A percentile compares a stretch with the other conserved stretches of the same genome.
These are phyloP conservation scores for Linum usitatissimum DNA, from an alignment of 345 rosid species.

Conservation along the genomic window DNA sequence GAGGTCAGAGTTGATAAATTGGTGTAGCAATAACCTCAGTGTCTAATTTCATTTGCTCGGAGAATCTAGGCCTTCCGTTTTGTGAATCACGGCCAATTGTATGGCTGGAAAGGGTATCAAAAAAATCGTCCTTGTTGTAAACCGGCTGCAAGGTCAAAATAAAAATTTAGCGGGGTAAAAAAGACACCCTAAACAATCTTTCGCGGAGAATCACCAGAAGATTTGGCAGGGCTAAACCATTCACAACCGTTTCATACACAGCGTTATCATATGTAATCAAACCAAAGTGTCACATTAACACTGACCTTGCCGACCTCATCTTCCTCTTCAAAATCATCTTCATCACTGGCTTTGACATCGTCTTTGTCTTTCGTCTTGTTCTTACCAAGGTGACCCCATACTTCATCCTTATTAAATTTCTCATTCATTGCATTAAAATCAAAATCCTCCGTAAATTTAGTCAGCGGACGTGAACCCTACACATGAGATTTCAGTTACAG, in stretches of 20 bases:
- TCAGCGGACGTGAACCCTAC: conserved; percentile 12
- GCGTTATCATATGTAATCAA: background rate
- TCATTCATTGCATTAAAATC: conserved; percentile 38
- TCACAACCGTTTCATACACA: no score
- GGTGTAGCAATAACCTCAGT: conserved; percentile 16
- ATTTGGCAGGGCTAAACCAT: no score
- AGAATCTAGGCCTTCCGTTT: conserved; percentile 14
- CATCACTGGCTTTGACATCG: conserved; percentile 4
- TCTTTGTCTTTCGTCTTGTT: conserved; percentile 12
- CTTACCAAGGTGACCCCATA: conserved; percentile 35
- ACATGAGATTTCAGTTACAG: background rate
- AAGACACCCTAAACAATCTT: no score
- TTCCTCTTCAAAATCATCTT: background rate
- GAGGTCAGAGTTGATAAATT: background rate
- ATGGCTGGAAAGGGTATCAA: conserved; percentile 25
- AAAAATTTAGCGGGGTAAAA: background rate
- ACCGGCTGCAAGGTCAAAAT: conserved; percentile 15
- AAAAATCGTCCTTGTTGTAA: conserved; percentile 34
- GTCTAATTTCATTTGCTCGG: conserved; percentile 23
- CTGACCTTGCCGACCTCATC: conserved; percentile 11
- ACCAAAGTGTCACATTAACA: conserved; percentile 1
- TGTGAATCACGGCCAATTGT: conserved; percentile 11
- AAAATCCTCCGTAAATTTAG: conserved; percentile 28
- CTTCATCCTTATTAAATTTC: conserved; percentile 32
- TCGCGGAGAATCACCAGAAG: no score